Percentiles rank a stretch among this genome's conserved stretches.
Evolutionary conservation across 805 yeast genomes (phyloP).

Genomic region (Candida golubevii): DNA sequence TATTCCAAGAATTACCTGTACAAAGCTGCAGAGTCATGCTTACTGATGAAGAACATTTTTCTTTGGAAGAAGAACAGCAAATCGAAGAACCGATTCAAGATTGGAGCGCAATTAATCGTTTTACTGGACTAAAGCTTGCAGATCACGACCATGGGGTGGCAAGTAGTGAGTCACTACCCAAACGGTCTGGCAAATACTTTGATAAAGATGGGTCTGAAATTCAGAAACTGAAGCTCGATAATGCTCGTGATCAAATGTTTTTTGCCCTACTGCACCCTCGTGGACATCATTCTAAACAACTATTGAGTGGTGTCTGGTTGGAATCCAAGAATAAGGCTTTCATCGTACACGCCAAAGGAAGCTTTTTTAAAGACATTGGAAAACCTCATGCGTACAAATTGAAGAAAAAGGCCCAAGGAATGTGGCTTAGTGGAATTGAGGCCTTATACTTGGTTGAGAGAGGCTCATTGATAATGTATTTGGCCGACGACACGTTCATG

Average conservation of each 20-base stretch:
- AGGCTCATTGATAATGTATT: slow-evolving; percentile 46
- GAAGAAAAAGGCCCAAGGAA: slow-evolving; percentile 20
- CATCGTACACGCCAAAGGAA: slow-evolving; percentile 57
- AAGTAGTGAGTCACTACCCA: slow-evolving; percentile 44
- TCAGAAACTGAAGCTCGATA: slow-evolving; percentile 46
- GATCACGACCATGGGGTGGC: background rate
- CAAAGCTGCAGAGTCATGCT: slow-evolving; percentile 4
- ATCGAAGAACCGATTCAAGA: slow-evolving; percentile 48
- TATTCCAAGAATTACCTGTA: background rate
- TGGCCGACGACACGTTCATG: slow-evolving; percentile 20
- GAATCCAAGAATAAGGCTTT: slow-evolving; percentile 24
- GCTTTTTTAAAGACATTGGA: slow-evolving; percentile 72
- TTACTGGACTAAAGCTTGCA: background rate
- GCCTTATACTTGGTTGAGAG: slow-evolving; percentile 75
- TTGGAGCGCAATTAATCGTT: slow-evolving; percentile 39
- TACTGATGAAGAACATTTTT: slow-evolving; percentile 9
- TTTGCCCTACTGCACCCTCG: slow-evolving; percentile 52
- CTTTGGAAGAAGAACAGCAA: slow-evolving; percentile 15
- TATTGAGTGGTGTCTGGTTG: slow-evolving; percentile 48
- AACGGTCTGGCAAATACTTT: slow-evolving; percentile 80
- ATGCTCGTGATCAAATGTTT: slow-evolving; percentile 69
- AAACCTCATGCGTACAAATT: slow-evolving; percentile 25
- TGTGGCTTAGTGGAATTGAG: slow-evolving; percentile 62
- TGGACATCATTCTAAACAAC: slow-evolving; percentile 46
- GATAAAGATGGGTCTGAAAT: slow-evolving; percentile 71